These are phyloP conservation scores for Cornus controversa DNA, from an alignment of 148 eudicot species.

Conservation along the genomic window DNA sequence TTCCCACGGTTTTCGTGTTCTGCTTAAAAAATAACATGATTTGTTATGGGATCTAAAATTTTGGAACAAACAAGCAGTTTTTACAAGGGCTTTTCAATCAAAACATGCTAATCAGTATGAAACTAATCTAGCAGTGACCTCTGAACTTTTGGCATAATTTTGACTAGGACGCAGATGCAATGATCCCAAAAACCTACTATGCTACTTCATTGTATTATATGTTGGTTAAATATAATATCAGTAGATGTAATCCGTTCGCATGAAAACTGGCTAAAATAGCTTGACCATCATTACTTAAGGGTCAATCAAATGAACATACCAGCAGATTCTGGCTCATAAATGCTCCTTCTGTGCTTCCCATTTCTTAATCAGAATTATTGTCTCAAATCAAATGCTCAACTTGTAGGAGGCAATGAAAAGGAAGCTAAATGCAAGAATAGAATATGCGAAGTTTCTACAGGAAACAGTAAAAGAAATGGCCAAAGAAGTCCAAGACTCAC, in stretches of 20 bases:
- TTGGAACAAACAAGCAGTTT: background rate
- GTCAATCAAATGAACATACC: background rate
- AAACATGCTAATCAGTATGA: background rate
- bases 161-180: background rate
- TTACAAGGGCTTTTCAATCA: background rate
- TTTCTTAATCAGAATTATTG: background rate
- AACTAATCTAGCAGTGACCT: background rate
- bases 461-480: constrained; percentile 92
- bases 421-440: constrained; percentile 73
- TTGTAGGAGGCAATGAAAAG: constrained; percentile 71
- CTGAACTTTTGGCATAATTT: background rate
- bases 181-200: background rate
- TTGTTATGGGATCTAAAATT: background rate
- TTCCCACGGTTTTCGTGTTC: background rate
- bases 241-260: background rate
- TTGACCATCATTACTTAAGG: background rate
- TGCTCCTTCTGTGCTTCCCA: background rate
- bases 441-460: constrained; percentile 88
- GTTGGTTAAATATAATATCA: background rate
- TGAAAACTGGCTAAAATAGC: background rate
- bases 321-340: constrained; percentile 6
- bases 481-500: constrained; percentile 76
- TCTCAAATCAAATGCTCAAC: constrained; percentile 3
- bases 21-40: background rate
- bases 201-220: background rate